phyloP scores from a whole-genome alignment of 257 asterid species.

The Orobanche coerulescens region DNA sequence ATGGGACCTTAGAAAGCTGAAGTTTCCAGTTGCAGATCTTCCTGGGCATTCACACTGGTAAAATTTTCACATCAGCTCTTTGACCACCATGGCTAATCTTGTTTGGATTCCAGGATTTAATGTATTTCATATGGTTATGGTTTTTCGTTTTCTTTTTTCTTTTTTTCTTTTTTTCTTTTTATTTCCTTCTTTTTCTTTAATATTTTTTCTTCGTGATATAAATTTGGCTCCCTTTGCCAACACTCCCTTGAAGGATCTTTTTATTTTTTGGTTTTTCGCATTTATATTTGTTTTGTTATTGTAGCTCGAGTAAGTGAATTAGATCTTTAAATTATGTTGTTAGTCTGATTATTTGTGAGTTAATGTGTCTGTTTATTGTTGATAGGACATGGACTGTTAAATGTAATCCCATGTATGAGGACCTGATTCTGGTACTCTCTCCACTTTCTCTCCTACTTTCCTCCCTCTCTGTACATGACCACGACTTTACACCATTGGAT shows the following conservation, averaged over 20 bases:
- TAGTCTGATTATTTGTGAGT: slow-evolving; percentile 3
- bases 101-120: slow-evolving; percentile 10
- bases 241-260: slow-evolving; percentile 5
- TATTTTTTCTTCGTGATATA: no score
- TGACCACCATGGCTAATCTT: slow-evolving; percentile 1
- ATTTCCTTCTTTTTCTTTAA: no score
- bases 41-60: slow-evolving; percentile 99
- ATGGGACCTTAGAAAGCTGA: slow-evolving; percentile 87
- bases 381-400: slow-evolving; percentile 93
- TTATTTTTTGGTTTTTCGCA: background rate
- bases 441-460: slow-evolving; percentile 20
- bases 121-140: background rate
- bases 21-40: slow-evolving; percentile 68
- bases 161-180: slow-evolving; percentile 4
- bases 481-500: slow-evolving; percentile 5
- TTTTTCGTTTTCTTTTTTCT: background rate
- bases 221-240: slow-evolving; percentile 12
- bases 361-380: slow-evolving; percentile 27
- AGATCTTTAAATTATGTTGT: background rate
- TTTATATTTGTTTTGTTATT: background rate
- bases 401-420: slow-evolving; percentile 86
- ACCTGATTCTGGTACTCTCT: slow-evolving; percentile 74
- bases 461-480: slow-evolving; percentile 9
- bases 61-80: slow-evolving; percentile 8
- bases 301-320: background rate